phyloP scores from a whole-genome alignment of 768 basidiomycete genomes.

The Lactifluus hygrophoroides region DNA sequence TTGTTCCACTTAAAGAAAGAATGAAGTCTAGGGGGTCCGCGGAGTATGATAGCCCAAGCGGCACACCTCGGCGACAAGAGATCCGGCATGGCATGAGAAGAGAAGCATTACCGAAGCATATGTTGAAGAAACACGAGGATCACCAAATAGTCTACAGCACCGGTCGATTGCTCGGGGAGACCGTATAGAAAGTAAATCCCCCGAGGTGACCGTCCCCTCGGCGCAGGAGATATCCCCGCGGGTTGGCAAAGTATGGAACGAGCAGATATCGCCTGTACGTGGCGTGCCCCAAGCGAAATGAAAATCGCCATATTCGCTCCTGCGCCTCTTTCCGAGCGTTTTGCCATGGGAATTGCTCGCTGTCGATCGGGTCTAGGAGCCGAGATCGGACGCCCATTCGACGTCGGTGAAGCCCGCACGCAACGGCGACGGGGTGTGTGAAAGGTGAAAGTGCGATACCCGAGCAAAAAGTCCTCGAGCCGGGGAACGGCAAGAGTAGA shows the following conservation, averaged over 20 bases:
- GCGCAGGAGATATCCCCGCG: constrained; percentile 11
- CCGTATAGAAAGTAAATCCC: constrained; percentile 16
- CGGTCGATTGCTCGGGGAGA: constrained; percentile 10
- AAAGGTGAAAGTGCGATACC: not conserved
- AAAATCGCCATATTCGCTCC: not conserved
- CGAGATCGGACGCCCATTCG: constrained; percentile 10
- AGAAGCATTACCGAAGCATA: constrained; percentile 3
- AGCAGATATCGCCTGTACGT: constrained; percentile 9
- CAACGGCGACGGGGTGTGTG: not conserved
- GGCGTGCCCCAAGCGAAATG: constrained; percentile 13
- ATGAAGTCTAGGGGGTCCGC: constrained; percentile 13
- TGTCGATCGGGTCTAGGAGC: not conserved
- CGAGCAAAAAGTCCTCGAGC: not conserved
- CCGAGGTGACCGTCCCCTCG: constrained; percentile 11
- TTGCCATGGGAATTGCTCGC: constrained; percentile 7
- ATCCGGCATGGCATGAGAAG: constrained; percentile 12
- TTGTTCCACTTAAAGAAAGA: not conserved
- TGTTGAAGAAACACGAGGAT: constrained; percentile 5
- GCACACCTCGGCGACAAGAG: not conserved
- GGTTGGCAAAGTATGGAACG: not conserved
- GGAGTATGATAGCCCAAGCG: constrained; percentile 1
- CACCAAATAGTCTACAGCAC: constrained; percentile 4
- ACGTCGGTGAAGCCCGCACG: not conserved
- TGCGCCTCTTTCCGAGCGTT: constrained; percentile 8
- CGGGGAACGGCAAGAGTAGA: not conserved